phyloP scores from a whole-genome alignment of 257 asterid genomes.

The Salvia miltiorrhiza region DNA sequence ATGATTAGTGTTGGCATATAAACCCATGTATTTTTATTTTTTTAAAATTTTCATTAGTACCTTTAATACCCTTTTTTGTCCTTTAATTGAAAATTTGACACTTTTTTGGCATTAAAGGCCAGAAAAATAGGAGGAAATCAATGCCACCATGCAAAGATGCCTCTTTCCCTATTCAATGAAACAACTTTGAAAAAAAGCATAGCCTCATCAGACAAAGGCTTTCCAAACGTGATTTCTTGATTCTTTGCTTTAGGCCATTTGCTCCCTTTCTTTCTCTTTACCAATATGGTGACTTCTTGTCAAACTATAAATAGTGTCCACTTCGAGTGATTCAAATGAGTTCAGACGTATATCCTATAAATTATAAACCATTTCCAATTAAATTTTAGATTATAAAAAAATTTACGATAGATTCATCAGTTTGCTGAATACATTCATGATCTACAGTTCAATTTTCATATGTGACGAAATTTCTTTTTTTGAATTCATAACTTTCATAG shows the following conservation, averaged over 20 bases:
- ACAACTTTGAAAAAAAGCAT: conserved; percentile 27
- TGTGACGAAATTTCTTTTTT: too few species aligned
- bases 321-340: too few species aligned
- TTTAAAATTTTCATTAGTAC: not conserved
- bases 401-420: too few species aligned
- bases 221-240: conserved; percentile 23
- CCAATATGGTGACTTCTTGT: not conserved
- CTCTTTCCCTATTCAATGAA: conserved; percentile 18
- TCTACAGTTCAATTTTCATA: too few species aligned
- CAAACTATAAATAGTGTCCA: conserved; percentile 15
- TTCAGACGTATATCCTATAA: too few species aligned
- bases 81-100: not conserved
- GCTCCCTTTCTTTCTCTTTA: not conserved
- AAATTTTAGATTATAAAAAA: too few species aligned
- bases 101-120: conserved; percentile 16
- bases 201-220: conserved; percentile 16
- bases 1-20: too few species aligned
- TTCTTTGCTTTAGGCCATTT: conserved; percentile 21
- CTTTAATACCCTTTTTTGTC: not conserved
- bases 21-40: not conserved
- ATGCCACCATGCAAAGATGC: conserved; percentile 22
- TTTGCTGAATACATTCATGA: too few species aligned
- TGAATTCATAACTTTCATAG: too few species aligned
- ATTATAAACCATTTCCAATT: too few species aligned
- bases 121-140: not conserved